Evolutionary conservation across 2,329 filamentous ascomycete genomes (phyloP).

Genomic region (Fusarium sp.): DNA sequence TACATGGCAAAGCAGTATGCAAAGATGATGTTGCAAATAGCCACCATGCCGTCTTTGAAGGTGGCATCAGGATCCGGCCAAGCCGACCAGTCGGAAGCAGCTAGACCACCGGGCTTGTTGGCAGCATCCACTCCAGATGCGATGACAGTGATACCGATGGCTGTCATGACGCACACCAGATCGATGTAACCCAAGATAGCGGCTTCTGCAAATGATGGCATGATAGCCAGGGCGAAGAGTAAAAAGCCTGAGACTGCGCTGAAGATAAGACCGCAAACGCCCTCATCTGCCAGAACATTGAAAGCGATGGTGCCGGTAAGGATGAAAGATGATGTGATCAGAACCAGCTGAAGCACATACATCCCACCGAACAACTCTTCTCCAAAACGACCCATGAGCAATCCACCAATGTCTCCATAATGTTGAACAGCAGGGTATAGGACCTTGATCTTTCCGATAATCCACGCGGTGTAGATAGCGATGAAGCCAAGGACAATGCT

Average conservation of each 20-base stretch:
- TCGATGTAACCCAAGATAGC: slow-evolving; percentile 48
- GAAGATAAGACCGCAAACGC: slow-evolving; percentile 57
- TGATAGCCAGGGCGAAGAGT: slow-evolving; percentile 58
- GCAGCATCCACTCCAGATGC: slow-evolving; percentile 64
- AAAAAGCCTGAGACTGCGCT: slow-evolving; percentile 58
- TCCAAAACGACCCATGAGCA: slow-evolving; percentile 70
- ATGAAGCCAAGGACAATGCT: slow-evolving; percentile 54
- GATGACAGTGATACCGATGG: slow-evolving; percentile 75
- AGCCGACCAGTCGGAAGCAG: slow-evolving; percentile 53
- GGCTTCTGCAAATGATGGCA: slow-evolving; percentile 57
- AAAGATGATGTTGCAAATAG: slow-evolving; percentile 75
- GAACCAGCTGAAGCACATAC: slow-evolving; percentile 72
- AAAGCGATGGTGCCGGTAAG: slow-evolving; percentile 76
- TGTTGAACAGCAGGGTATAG: slow-evolving; percentile 68
- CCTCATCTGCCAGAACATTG: slow-evolving; percentile 71
- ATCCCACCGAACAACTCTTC: slow-evolving; percentile 71
- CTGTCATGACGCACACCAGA: slow-evolving; percentile 57
- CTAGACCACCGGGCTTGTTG: slow-evolving; percentile 12
- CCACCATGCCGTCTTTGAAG: slow-evolving; percentile 68
- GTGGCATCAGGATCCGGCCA: slow-evolving; percentile 58
- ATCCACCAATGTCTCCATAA: slow-evolving; percentile 75
- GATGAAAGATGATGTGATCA: slow-evolving; percentile 76
- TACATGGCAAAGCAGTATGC: slow-evolving; percentile 69
- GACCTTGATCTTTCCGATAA: slow-evolving; percentile 59
- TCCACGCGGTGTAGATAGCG: slow-evolving; percentile 59